These are phyloP conservation scores for Paramecium sonneborni DNA, from an alignment of 73 alveolate species.

Conservation along the genomic window DNA sequence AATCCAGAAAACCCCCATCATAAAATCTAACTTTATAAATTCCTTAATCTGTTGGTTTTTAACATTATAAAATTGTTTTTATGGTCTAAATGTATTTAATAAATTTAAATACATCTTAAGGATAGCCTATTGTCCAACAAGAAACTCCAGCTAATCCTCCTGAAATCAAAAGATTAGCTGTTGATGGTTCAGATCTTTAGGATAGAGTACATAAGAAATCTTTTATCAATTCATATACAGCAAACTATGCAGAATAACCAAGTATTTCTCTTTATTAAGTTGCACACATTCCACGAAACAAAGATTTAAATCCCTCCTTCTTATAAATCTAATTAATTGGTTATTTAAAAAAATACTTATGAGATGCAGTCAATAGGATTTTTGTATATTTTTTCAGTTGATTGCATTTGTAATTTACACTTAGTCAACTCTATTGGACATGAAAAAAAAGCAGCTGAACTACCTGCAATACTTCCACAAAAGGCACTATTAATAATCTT, in stretches of 20 bases:
- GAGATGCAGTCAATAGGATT: conserved; percentile 47
- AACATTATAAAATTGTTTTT: conserved; percentile 63
- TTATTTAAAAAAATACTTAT: neutral
- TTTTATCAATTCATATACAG: conserved; percentile 53
- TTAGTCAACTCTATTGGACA: conserved; percentile 71
- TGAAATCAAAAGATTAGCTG: neutral
- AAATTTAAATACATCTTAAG: conserved; percentile 26
- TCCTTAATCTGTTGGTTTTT: neutral
- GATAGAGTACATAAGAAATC: neutral
- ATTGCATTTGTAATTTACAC: conserved; percentile 67
- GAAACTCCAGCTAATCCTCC: conserved; percentile 62
- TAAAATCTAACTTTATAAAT: neutral
- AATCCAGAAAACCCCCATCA: conserved; percentile 73
- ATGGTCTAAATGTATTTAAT: neutral
- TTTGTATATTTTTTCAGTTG: conserved; percentile 21
- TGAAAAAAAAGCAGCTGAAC: conserved; percentile 51
- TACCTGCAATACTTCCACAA: conserved; percentile 67
- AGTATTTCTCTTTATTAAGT: conserved; percentile 55
- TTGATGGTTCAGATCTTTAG: conserved; percentile 13
- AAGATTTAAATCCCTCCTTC: conserved; percentile 55
- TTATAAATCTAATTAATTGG: neutral
- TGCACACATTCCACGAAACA: conserved; percentile 59
- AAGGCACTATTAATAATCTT: neutral
- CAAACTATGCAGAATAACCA: conserved; percentile 61
- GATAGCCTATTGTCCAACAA: conserved; percentile 57